A percentile compares a stretch with the other conserved stretches of the same genome.
Evolutionary conservation across 2,329 filamentous ascomycete species (phyloP).

Genomic region (Colletotrichum navitas): DNA sequence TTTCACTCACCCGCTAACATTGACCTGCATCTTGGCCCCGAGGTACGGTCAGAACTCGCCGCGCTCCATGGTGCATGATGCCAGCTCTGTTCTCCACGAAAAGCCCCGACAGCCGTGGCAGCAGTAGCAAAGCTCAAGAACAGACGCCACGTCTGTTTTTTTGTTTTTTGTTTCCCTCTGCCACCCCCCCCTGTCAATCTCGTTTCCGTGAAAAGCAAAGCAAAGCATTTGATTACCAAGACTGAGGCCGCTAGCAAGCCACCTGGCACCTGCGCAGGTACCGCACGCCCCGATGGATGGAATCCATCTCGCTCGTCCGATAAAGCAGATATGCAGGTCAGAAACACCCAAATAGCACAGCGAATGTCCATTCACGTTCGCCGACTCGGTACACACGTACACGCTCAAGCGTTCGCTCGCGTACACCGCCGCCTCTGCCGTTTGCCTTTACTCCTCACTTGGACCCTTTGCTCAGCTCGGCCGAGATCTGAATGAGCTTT

Average conservation of each 20-base stretch:
- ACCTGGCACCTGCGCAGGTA: slow-evolving; percentile 12
- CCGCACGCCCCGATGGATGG: slow-evolving; percentile 3
- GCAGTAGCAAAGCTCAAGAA: slow-evolving; percentile 10
- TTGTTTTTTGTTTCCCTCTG: neutral
- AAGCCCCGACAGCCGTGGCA: slow-evolving; percentile 15
- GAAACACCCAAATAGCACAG: slow-evolving; percentile 12
- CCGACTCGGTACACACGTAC: neutral
- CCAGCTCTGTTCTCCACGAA: neutral
- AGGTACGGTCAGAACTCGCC: slow-evolving; percentile 1
- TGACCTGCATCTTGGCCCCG: slow-evolving; percentile 9
- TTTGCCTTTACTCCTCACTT: slow-evolving; percentile 1
- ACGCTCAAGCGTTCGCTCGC: neutral
- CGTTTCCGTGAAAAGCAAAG: neutral
- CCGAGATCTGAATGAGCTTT: slow-evolving; percentile 1
- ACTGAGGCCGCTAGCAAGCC: slow-evolving; percentile 13
- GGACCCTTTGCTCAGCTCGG: slow-evolving; percentile 22
- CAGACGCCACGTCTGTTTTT: slow-evolving; percentile 6
- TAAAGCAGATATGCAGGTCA: slow-evolving; percentile 6
- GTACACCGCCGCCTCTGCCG: neutral
- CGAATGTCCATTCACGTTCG: neutral
- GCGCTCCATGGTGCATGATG: neutral
- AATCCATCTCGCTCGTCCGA: slow-evolving; percentile 32
- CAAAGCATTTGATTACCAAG: slow-evolving; percentile 3
- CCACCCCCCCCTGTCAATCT: neutral
- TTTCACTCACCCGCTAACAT: neutral